Conservation (phyloP, 768 basidiomycete species). For the Pleurotus salmoneostramineus region DNA sequence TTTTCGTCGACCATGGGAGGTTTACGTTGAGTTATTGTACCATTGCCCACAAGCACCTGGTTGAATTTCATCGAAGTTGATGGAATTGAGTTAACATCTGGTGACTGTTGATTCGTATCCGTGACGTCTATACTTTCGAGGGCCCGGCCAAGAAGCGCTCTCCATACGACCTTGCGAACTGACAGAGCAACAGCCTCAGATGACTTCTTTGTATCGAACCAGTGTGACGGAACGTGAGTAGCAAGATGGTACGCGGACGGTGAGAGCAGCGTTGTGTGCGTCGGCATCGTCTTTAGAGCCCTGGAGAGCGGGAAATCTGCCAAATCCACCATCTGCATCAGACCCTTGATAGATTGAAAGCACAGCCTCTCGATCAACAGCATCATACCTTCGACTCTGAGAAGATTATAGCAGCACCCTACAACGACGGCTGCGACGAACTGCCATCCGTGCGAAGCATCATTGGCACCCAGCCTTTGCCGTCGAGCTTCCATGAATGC, state of each 20-base stretch:
- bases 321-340: conserved; percentile 10
- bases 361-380: not conserved
- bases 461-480: not conserved
- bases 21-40: conserved; percentile 1
- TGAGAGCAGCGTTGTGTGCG: conserved; percentile 37
- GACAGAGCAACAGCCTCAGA: conserved; percentile 40
- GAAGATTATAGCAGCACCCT: conserved; percentile 79
- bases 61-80: no score
- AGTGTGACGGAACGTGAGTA: conserved; percentile 63
- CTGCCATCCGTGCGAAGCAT: conserved; percentile 33
- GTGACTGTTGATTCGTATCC: not conserved
- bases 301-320: conserved; percentile 57
- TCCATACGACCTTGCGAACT: conserved; percentile 67
- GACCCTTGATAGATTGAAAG: not conserved
- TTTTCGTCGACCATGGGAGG: not conserved
- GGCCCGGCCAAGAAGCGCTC: conserved; percentile 48
- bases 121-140: not conserved
- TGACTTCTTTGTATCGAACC: conserved; percentile 38
- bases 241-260: conserved; percentile 64
- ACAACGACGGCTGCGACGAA: conserved; percentile 56
- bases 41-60: not conserved
- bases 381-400: conserved; percentile 43
- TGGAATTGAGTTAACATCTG: conserved; percentile 10
- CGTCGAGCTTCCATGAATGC: conserved; percentile 33
- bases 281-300: conserved; percentile 19